phyloP scores from a whole-genome alignment of 1,284 basidiomycete species.

The Leccinum subfulvum region DNA sequence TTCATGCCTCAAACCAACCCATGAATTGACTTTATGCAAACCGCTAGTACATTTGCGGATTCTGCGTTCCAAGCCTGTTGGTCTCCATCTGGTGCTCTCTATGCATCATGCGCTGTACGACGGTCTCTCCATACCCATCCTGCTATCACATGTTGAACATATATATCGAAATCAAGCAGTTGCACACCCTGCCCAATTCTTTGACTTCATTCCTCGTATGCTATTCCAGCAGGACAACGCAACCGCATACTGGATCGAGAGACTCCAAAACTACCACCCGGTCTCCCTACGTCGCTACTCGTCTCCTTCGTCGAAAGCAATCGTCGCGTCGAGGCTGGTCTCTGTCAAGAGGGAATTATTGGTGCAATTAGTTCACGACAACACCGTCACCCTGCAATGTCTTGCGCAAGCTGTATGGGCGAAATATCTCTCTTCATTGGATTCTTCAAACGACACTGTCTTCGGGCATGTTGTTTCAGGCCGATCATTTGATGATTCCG shows the following conservation, averaged over 20 bases:
- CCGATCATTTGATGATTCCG: constrained; percentile 41
- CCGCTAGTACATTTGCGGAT: constrained; percentile 41
- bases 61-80: constrained; percentile 21
- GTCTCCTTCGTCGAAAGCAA: constrained; percentile 9
- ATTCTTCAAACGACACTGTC: constrained; percentile 38
- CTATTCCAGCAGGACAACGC: constrained; percentile 40
- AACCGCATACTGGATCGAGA: constrained; percentile 40
- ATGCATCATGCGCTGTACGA: constrained; percentile 56
- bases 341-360: constrained; percentile 15
- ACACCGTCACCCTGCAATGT: constrained; percentile 37
- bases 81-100: constrained; percentile 37
- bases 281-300: constrained; percentile 16
- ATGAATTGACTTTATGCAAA: constrained; percentile 24
- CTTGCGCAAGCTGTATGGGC: constrained; percentile 45
- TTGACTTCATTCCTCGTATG: constrained; percentile 34
- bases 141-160: constrained; percentile 37
- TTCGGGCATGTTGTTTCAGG: constrained; percentile 53
- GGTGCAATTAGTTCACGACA: constrained; percentile 17
- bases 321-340: constrained; percentile 13
- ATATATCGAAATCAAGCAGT: constrained; percentile 33
- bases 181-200: constrained; percentile 34
- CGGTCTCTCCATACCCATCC: constrained; percentile 41
- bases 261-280: constrained; percentile 32
- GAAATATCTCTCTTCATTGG: constrained; percentile 38
- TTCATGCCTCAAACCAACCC: constrained; percentile 19